phyloP scores from a whole-genome alignment of 179 eudicot species.

The Patellifolia procumbens region DNA sequence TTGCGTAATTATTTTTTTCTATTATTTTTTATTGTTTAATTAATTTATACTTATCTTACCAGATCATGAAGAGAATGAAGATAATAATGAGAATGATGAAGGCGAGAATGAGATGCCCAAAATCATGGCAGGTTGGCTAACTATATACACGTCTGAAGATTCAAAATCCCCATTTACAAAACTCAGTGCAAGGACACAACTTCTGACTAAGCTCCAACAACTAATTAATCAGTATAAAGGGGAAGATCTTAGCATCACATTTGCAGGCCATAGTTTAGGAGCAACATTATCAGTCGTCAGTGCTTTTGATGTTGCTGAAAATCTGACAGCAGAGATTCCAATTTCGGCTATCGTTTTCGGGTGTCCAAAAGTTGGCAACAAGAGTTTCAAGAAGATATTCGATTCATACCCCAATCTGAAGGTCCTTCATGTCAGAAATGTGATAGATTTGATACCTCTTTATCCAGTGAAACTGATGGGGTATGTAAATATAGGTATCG shows the following conservation, averaged over 20 bases:
- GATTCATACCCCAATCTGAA: slow-evolving; percentile 48
- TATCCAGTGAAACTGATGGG: slow-evolving; percentile 52
- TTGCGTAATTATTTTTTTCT: no score
- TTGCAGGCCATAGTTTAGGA: slow-evolving; percentile 76
- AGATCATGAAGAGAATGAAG: neutral
- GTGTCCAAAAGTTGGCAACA: slow-evolving; percentile 72
- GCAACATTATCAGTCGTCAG: slow-evolving; percentile 63
- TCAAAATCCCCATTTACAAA: slow-evolving; percentile 73
- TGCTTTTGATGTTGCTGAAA: slow-evolving; percentile 76
- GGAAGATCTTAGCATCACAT: slow-evolving; percentile 53
- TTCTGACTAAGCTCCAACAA: slow-evolving; percentile 42
- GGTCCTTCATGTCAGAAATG: slow-evolving; percentile 58
- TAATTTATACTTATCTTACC: neutral
- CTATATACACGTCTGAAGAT: slow-evolving; percentile 59
- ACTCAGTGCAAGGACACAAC: slow-evolving; percentile 63
- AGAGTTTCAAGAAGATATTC: slow-evolving; percentile 48
- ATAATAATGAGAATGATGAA: slow-evolving; percentile 10
- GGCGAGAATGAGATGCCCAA: slow-evolving; percentile 41
- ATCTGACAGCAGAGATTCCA: slow-evolving; percentile 51
- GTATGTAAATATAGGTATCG: slow-evolving; percentile 51
- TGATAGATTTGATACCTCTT: slow-evolving; percentile 52
- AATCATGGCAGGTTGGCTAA: slow-evolving; percentile 85
- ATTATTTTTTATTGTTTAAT: no score
- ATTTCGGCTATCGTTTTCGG: slow-evolving; percentile 63
- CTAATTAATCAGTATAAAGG: slow-evolving; percentile 44